Base-by-base conservation (phyloP, 495 filamentous ascomycete genomes). In the Talaromyces nanjingensis region DNA sequence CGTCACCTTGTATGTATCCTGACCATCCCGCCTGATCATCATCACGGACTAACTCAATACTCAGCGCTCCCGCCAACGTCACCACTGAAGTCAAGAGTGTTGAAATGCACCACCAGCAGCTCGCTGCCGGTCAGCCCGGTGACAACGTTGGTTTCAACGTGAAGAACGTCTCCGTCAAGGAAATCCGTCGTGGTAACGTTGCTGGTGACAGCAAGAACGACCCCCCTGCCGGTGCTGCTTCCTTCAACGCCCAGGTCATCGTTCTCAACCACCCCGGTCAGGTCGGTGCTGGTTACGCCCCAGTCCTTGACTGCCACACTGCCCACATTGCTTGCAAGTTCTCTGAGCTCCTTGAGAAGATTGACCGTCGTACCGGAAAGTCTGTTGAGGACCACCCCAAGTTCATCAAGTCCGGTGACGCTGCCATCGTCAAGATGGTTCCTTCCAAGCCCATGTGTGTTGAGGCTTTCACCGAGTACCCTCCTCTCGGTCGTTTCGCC, bases 71-170 rank as follows among this genome's bases (percentile, higher is more conserved):
- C 53, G 86, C 94, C 84, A 91, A 90, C 87, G 93, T 98, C 73
- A 98, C 94, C 85, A 98, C 94, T 84, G 94, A 98, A 92, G 94
- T 98, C 86, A 98, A 98, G 90, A 97, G 93, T 77, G 94, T 98
- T 73, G 94, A 98, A 86, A 98, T 98, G 94, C 93, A 97, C 86
- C 94, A 98, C 91, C 93, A 98, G 84, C 93, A 97, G 89, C 92
- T 98, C 76, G 76, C 81, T 73, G 91, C 96, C 86, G 94, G 94
- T 91, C 73, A 91, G 68, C 96, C 94, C 70, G 94, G 94, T 84
- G 94, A 98, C 88, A 98, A 98, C 84, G 94, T 98, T 76, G 94
- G 94, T 72, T 98, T 98, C 92, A 98, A 98, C 89, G 96, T 98
- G 83, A 97, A 97, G 93, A 98, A 98, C 94, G 94, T 98, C 73